These are phyloP conservation scores for Elaeis guineensis DNA, from an alignment of 176 grass and related monocot species.

Conservation along the genomic window DNA sequence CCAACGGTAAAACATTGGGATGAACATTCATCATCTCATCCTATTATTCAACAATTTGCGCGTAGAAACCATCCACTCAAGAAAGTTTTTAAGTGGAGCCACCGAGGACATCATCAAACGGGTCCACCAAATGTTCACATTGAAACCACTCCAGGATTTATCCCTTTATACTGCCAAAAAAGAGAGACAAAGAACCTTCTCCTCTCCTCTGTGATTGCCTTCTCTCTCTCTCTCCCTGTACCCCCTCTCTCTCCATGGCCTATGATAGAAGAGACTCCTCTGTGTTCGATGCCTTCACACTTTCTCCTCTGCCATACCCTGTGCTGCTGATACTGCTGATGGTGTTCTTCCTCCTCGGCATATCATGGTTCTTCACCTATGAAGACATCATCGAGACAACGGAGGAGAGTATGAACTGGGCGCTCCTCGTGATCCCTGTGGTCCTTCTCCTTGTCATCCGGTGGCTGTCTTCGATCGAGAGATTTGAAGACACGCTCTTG, in stretches of 20 bases:
- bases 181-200: no score
- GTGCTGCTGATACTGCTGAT: conserved; percentile 19
- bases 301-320: conserved; percentile 18
- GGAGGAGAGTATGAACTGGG: conserved; percentile 61
- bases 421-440: conserved; percentile 50
- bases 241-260: background rate
- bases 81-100: no score
- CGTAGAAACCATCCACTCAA: no score
- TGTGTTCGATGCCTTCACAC: conserved; percentile 9
- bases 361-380: conserved; percentile 22
- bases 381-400: conserved; percentile 71
- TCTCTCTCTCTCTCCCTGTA: background rate
- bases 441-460: conserved; percentile 65
- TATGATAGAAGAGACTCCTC: conserved; percentile 9
- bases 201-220: background rate
- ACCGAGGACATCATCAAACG: no score
- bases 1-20: no score
- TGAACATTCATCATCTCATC: no score
- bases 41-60: no score
- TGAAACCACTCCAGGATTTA: no score
- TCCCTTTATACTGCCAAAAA: no score
- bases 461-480: conserved; percentile 78
- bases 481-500: conserved; percentile 46
- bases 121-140: no score
- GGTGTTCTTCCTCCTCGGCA: conserved; percentile 11